Evolutionary conservation across 352 stramenopile genomes (phyloP), one percentile per base, ranked within the genome.

Genomic region (Pythium pyrilobum): DNA sequence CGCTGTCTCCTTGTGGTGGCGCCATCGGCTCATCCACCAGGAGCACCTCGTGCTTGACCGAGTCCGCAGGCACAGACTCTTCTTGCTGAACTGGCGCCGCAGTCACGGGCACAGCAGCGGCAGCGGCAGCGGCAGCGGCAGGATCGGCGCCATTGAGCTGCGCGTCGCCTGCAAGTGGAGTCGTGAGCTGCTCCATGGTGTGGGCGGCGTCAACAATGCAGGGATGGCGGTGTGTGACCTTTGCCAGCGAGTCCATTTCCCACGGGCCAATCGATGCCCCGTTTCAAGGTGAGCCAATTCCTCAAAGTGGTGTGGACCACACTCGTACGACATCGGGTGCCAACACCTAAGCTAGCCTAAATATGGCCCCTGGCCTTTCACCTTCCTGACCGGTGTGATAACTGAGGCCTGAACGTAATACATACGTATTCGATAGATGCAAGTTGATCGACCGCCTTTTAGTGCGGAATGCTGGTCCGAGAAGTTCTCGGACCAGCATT

Each of bases 231-330:
- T 20, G 23, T 34, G 45, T 52, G 45, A 52, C 45, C 45, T 52
- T 52, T 52, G 29, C 32, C 18, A n/a, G 33, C 13, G 29, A n/a
- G 44, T 52, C 29, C 44, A 52, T 43, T 51, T 29, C 25, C 36
- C 49, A 49, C 49, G 40, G 37, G 49, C 49, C 49, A 57, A 47
- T 57, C 37, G 33, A 44, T 40, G 20, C 25, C 24, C 25, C 40
- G 15, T 47, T 58, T 49, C 39, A 58, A 51, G 16, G 39, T 58
- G 49, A n/a, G 32, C 24, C 20, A 49, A 15, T 28, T 12, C 28
- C 12, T n/a, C 7, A 24, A 36, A 28, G 15, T 29, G 8, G 21
- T 33, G 51, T 58, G 51, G 51, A 16, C 16, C 51, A 58, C 51
- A 37, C 46, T 31, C 42, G 15, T 25, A 43, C 12, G 18, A 43